phyloP scores from a whole-genome alignment of 306 rosid genomes.

The Carpinus viminea region DNA sequence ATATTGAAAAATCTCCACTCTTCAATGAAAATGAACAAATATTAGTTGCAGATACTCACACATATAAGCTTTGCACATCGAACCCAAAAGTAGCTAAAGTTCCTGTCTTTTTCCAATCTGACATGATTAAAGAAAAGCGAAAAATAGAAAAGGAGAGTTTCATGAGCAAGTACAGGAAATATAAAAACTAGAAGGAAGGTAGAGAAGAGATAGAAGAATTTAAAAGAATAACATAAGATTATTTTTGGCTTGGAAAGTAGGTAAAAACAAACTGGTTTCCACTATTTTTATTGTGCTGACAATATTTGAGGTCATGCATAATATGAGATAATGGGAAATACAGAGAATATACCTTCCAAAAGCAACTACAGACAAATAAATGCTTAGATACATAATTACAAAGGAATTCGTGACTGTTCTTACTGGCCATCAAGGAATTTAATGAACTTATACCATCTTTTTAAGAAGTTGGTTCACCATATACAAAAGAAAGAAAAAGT shows the following conservation, averaged over 20 bases:
- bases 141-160: neutral
- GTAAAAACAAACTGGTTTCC: neutral
- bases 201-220: neutral
- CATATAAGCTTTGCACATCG: constrained; percentile 68
- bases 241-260: neutral
- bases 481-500: neutral
- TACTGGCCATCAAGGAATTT: neutral
- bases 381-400: neutral
- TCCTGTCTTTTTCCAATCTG: constrained; percentile 82
- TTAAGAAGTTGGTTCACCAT: neutral
- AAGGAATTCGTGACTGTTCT: neutral
- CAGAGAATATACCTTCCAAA: neutral
- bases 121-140: constrained; percentile 16
- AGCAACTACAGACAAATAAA: neutral
- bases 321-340: neutral
- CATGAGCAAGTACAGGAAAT: constrained; percentile 5
- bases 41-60: constrained; percentile 49
- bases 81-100: constrained; percentile 67
- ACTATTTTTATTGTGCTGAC: neutral
- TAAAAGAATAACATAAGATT: neutral
- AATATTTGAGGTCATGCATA: neutral
- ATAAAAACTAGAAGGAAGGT: neutral
- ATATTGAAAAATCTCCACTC: neutral
- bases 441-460: neutral
- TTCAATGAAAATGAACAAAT: neutral